Conservation (phyloP, 495 filamentous ascomycete species). For the Aspergillus bertholletiae region DNA sequence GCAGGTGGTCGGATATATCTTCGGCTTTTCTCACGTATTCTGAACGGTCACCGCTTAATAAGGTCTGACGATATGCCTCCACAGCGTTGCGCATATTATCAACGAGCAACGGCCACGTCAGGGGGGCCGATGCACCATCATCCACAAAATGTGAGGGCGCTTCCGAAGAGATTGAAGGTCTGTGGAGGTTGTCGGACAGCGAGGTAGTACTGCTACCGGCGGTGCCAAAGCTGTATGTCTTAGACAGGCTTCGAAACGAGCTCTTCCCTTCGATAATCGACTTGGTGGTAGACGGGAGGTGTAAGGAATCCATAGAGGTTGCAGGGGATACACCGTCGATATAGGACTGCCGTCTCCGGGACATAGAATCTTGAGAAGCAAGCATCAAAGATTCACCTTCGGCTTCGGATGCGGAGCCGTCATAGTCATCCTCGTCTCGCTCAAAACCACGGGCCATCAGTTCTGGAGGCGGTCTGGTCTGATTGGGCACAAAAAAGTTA, state of each 20-base stretch:
- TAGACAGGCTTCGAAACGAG: slow-evolving; percentile 19
- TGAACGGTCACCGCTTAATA: slow-evolving; percentile 72
- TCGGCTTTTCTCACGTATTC: slow-evolving; percentile 92
- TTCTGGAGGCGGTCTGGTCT: slow-evolving; percentile 89
- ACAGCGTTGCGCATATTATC: slow-evolving; percentile 87
- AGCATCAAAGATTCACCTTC: slow-evolving; percentile 65
- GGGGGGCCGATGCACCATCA: slow-evolving; percentile 65
- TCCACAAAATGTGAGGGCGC: slow-evolving; percentile 81
- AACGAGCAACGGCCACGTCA: slow-evolving; percentile 85
- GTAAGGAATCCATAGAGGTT: slow-evolving; percentile 88
- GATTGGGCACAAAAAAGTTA: slow-evolving; percentile 82
- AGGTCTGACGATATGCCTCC: slow-evolving; percentile 80
- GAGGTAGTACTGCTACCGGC: slow-evolving; percentile 33
- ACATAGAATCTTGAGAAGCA: slow-evolving; percentile 54
- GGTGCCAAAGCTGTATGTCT: slow-evolving; percentile 21
- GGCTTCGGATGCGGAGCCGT: slow-evolving; percentile 81
- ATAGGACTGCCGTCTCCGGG: slow-evolving; percentile 60
- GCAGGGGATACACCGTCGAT: slow-evolving; percentile 79
- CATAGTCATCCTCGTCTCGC: slow-evolving; percentile 79
- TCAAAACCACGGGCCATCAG: slow-evolving; percentile 82
- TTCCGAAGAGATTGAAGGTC: slow-evolving; percentile 55
- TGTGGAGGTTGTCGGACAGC: slow-evolving; percentile 31
- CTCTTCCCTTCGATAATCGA: slow-evolving; percentile 24
- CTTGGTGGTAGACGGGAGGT: slow-evolving; percentile 52
- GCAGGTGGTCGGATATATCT: slow-evolving; percentile 94